phyloP scores from a whole-genome alignment of 2,329 filamentous ascomycete genomes.

The Ascochyta viciae-villosae region DNA sequence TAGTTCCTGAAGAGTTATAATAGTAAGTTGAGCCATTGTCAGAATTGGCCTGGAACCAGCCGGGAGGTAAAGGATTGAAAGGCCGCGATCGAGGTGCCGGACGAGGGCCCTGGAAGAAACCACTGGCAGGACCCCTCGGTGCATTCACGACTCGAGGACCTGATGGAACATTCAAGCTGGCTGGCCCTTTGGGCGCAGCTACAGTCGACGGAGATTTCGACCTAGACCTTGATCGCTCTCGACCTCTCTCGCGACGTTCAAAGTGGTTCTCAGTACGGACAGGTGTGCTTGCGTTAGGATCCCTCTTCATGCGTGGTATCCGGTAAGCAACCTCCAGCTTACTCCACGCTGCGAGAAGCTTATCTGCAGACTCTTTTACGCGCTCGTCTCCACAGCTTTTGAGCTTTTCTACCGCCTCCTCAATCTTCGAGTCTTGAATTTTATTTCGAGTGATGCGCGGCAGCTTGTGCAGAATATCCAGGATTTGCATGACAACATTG shows the following conservation, averaged over 20 bases:
- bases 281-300: slow-evolving; percentile 64
- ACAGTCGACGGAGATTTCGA: slow-evolving; percentile 54
- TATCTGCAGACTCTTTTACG: slow-evolving; percentile 73
- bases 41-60: slow-evolving; percentile 80
- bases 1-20: slow-evolving; percentile 75
- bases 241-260: slow-evolving; percentile 61
- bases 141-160: slow-evolving; percentile 62
- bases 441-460: slow-evolving; percentile 95
- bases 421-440: slow-evolving; percentile 95
- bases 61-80: slow-evolving; percentile 71
- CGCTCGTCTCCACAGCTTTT: slow-evolving; percentile 73
- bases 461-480: slow-evolving; percentile 87
- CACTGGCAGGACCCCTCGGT: slow-evolving; percentile 59
- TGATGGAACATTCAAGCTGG: slow-evolving; percentile 46
- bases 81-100: slow-evolving; percentile 60
- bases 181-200: slow-evolving; percentile 49
- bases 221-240: slow-evolving; percentile 57
- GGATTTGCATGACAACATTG: slow-evolving; percentile 86
- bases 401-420: slow-evolving; percentile 76
- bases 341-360: slow-evolving; percentile 83
- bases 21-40: slow-evolving; percentile 79
- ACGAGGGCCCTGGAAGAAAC: slow-evolving; percentile 60
- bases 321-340: slow-evolving; percentile 90
- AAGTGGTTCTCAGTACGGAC: slow-evolving; percentile 61
- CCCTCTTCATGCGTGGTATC: slow-evolving; percentile 88